A percentile compares a stretch with the other conserved stretches of the same genome.
These are phyloP conservation scores for Neonectria coccinea DNA, from an alignment of 2,329 filamentous ascomycete species.

Conservation along the genomic window DNA sequence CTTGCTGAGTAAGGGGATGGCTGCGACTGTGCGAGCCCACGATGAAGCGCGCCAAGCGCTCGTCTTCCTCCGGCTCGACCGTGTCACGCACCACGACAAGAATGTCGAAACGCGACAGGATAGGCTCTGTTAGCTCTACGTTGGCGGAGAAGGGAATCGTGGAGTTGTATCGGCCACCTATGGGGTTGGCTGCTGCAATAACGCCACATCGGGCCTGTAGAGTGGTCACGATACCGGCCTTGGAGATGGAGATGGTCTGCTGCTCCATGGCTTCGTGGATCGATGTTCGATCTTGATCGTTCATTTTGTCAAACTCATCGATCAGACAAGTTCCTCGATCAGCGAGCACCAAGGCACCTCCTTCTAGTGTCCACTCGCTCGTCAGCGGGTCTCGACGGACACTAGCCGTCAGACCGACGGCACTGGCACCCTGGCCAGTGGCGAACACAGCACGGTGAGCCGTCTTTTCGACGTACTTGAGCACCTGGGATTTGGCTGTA, in stretches of 20 bases:
- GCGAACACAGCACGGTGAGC: constrained; percentile 97
- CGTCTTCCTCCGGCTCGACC: constrained; percentile 91
- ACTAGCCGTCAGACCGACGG: constrained; percentile 96
- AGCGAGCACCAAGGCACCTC: constrained; percentile 92
- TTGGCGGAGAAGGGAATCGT: constrained; percentile 97
- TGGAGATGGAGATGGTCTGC: constrained; percentile 98
- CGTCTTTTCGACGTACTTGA: constrained; percentile 98
- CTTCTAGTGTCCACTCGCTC: constrained; percentile 96
- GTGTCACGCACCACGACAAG: constrained; percentile 96
- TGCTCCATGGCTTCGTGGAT: constrained; percentile 99
- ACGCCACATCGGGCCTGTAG: constrained; percentile 96
- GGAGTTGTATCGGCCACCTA: constrained; percentile 95
- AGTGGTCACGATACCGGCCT: constrained; percentile 97
- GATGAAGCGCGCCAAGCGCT: constrained; percentile 93
- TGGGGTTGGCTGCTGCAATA: constrained; percentile 95
- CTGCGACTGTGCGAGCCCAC: constrained; percentile 93
- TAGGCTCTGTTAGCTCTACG: constrained; percentile 96
- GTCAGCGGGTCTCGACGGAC: constrained; percentile 96
- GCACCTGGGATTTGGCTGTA: constrained; percentile 96
- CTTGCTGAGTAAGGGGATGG: constrained; percentile 73
- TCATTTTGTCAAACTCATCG: constrained; percentile 99
- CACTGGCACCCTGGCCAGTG: constrained; percentile 95
- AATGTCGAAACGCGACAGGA: constrained; percentile 97
- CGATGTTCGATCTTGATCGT: constrained; percentile 96
- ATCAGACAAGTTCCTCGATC: constrained; percentile 96